Conservation (phyloP, 805 yeast genomes). For the Starmera pachycereana region DNA sequence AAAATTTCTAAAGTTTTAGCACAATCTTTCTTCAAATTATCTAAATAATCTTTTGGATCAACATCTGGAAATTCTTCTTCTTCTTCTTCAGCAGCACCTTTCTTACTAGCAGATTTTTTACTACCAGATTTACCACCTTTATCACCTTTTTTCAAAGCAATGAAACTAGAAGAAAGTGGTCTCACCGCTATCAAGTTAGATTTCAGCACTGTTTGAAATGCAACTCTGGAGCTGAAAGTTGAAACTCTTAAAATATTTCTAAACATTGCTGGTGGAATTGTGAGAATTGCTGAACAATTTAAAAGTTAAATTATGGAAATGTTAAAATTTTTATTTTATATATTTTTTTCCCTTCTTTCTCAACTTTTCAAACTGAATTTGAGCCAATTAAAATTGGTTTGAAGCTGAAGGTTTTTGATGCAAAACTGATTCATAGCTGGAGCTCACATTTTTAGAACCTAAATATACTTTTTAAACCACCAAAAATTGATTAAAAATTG, state of each 20-base stretch:
- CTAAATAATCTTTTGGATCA: slow-evolving; percentile 7
- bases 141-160: slow-evolving; percentile 3
- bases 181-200: slow-evolving; percentile 1
- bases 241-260: neutral
- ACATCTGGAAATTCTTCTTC: slow-evolving; percentile 1
- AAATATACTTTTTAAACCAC: too few relatives aligned
- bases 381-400: neutral
- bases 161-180: neutral
- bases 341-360: too few relatives aligned
- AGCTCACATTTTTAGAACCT: too few relatives aligned
- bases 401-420: neutral
- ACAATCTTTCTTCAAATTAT: slow-evolving; percentile 21
- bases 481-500: too few relatives aligned
- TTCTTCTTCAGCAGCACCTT: neutral
- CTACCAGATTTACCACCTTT: slow-evolving; percentile 3
- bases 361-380: too few relatives aligned
- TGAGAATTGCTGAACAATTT: neutral
- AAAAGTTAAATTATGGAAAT: neutral
- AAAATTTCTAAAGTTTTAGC: slow-evolving; percentile 40
- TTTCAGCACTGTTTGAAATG: neutral
- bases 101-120: neutral
- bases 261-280: neutral
- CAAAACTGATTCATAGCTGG: too few relatives aligned
- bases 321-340: neutral
- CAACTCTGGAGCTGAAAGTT: neutral